Percentiles rank a stretch among this genome's conserved stretches.
These are phyloP conservation scores for Jacaranda mimosifolia DNA, from an alignment of 257 asterid species.

Conservation along the genomic window DNA sequence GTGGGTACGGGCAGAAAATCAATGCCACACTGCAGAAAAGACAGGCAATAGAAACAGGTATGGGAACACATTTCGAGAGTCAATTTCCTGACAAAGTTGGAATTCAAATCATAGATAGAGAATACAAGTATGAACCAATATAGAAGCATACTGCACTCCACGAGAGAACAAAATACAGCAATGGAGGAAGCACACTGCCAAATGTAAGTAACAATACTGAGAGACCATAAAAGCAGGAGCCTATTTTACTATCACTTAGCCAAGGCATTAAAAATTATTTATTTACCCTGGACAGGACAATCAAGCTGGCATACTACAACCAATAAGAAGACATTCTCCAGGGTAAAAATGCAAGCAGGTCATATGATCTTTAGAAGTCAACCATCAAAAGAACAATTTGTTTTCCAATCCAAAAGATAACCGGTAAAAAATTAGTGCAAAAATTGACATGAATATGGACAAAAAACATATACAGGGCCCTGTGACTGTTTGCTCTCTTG, in stretches of 20 bases:
- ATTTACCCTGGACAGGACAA: constrained; percentile 13
- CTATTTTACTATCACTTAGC: background rate
- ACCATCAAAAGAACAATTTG: background rate
- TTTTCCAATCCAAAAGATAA: background rate
- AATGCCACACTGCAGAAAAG: background rate
- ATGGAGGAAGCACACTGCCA: background rate
- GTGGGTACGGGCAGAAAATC: background rate
- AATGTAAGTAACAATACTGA: background rate
- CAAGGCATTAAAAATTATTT: background rate
- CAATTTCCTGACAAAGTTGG: constrained; percentile 4
- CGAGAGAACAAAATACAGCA: background rate
- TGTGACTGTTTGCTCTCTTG: background rate
- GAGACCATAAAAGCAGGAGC: background rate
- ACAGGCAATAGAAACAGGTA: constrained; percentile 4
- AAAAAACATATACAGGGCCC: background rate
- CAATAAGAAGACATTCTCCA: background rate
- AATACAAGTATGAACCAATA: background rate
- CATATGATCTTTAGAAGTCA: background rate
- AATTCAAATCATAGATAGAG: background rate
- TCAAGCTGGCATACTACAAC: background rate
- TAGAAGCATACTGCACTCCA: background rate
- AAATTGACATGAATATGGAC: no score
- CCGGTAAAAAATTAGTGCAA: no score
- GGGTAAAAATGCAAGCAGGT: no score
- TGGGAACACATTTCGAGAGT: background rate